Base-by-base conservation (phyloP, 2,329 filamentous ascomycete genomes). In the Metarhizium humberi region DNA sequence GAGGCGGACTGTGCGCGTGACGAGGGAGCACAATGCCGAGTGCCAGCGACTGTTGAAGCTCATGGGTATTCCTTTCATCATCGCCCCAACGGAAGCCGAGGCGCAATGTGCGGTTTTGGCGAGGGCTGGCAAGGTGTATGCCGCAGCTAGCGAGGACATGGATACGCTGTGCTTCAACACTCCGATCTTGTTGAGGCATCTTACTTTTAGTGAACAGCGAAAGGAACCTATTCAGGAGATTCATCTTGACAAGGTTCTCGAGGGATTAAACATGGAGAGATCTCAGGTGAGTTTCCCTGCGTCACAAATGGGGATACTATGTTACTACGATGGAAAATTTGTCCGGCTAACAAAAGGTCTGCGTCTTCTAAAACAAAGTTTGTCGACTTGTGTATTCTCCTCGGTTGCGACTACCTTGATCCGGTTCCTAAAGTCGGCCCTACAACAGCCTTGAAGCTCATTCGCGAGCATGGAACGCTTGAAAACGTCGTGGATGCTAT, bases 221-320 rank as follows among this genome's bases (percentile, higher is more conserved):
- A 99, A 99, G 73, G 92, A 97, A 69, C 94, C 94, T 0, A 96
- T 99, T 62, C 92, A 95, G 65, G 94, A 99, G 71, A 95, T 99
- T 52, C 86, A 90, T 65, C 75, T 97, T 16, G 86, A 90, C 64
- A 91, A 88, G 70, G 91, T 94, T 4, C 78, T 99, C 16, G 87
- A 92, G 63, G 92, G 92, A 0, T 71, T 99, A 56, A 81, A 80
- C 57, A 97, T 99, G 92, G 89, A 95, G 53, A 81, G 86, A 60
- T 81, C 86, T 56, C 90, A 95, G 81, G 90, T 90, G 76, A 53
- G 70, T 62, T 55, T 3, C 42, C 5, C 8, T 18, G 4, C 42
- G 2, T 45, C 4, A 52, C 40, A 20, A 42, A n/a, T 34, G 16
- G 25, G 42, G 38, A 18, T 6, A 42, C 16, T 13, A 16, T 8